These are phyloP conservation scores for Simmondsia chinensis DNA, from an alignment of 148 eudicot species.

Conservation along the genomic window DNA sequence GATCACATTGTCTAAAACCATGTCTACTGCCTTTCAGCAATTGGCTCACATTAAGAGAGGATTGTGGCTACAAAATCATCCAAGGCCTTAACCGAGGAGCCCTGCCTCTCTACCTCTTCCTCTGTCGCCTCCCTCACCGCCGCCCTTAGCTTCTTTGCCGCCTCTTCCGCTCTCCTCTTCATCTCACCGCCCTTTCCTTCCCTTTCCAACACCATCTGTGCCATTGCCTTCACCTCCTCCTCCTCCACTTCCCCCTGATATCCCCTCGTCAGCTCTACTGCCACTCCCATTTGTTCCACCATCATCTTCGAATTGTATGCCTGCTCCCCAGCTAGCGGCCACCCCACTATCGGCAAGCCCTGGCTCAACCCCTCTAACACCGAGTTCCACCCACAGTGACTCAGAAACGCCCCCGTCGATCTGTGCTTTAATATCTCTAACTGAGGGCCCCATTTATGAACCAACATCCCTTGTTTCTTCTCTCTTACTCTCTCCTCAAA, in stretches of 20 bases:
- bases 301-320: conserved; percentile 50
- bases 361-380: conserved; percentile 48
- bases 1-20: too few relatives aligned
- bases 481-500: conserved; percentile 24
- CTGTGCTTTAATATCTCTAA: conserved; percentile 37
- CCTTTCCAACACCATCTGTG: conserved; percentile 29
- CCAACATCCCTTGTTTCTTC: conserved; percentile 23
- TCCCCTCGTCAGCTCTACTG: conserved; percentile 36
- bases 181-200: conserved; percentile 29
- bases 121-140: conserved; percentile 25
- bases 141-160: conserved; percentile 23
- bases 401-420: conserved; percentile 46
- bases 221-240: conserved; percentile 29
- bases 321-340: conserved; percentile 57
- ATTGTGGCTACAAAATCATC: too few relatives aligned
- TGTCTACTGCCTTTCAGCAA: too few relatives aligned
- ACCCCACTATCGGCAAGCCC: conserved; percentile 51
- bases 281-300: conserved; percentile 49
- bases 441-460: conserved; percentile 58
- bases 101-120: too few relatives aligned
- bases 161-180: conserved; percentile 40
- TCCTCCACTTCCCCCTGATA: conserved; percentile 17
- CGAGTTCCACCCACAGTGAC: conserved; percentile 63
- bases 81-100: too few relatives aligned
- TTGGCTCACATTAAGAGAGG: too few relatives aligned